Conservation (phyloP, 1,139 yeast genomes). For the Pneumocystis carinii region DNA sequence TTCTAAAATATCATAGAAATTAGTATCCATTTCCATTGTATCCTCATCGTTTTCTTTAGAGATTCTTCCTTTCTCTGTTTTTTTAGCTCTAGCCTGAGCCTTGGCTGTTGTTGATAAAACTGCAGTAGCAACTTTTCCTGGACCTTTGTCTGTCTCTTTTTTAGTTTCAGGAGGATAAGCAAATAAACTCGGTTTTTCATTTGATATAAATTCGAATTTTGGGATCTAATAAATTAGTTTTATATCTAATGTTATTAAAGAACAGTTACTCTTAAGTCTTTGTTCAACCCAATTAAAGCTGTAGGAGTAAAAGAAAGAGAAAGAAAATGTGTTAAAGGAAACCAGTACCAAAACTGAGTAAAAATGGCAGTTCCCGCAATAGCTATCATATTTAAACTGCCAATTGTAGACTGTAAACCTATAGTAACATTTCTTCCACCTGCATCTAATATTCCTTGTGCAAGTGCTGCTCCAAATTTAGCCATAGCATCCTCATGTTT, state of each 20-base stretch:
- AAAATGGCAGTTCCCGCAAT: constrained; percentile 85
- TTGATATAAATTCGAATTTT: constrained; percentile 64
- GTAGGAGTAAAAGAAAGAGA: constrained; percentile 90
- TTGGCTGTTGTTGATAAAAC: constrained; percentile 84
- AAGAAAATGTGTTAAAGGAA: constrained; percentile 86
- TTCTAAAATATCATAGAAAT: constrained; percentile 11
- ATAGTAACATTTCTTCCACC: constrained; percentile 98
- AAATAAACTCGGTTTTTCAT: constrained; percentile 63
- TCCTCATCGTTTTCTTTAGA: constrained; percentile 26
- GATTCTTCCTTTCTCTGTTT: constrained; percentile 42
- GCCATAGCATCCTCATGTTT: constrained; percentile 96
- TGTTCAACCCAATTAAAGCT: constrained; percentile 71
- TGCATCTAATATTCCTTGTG: constrained; percentile 96
- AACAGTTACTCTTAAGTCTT: constrained; percentile 45
- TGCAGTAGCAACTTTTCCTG: constrained; percentile 84
- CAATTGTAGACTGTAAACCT: constrained; percentile 80
- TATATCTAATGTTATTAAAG: background rate
- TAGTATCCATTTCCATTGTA: constrained; percentile 18
- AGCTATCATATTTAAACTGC: constrained; percentile 77
- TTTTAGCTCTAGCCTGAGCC: constrained; percentile 84
- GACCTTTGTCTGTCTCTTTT: constrained; percentile 64
- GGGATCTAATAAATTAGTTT: constrained; percentile 33
- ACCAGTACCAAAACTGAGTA: constrained; percentile 97
- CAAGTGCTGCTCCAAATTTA: constrained; percentile 91
- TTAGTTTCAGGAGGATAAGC: constrained; percentile 84